Evolutionary conservation across 2,329 filamentous ascomycete genomes (phyloP).

Genomic region (Diaporthe capsici): DNA sequence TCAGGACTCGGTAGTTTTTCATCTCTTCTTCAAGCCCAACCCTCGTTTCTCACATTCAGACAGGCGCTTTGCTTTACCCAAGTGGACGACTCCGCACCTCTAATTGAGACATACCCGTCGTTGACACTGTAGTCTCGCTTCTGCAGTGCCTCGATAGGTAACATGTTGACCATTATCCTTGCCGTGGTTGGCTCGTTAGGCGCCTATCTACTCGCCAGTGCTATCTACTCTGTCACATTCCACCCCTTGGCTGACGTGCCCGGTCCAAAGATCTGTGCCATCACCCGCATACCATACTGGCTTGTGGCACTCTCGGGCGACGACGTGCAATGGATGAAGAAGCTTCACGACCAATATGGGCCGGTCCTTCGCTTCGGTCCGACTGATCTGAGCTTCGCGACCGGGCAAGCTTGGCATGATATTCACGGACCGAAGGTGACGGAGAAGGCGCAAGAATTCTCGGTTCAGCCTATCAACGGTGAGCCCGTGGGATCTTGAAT

Average conservation of each 20-base stretch:
- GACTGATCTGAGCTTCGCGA: constrained; percentile 29
- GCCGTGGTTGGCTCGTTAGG: background rate
- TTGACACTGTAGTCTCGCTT: background rate
- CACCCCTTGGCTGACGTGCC: constrained; percentile 46
- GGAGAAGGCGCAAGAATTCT: constrained; percentile 43
- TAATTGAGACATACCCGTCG: background rate
- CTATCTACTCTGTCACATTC: constrained; percentile 41
- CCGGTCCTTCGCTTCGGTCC: constrained; percentile 33
- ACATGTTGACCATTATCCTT: constrained; percentile 1
- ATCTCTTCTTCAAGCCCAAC: background rate
- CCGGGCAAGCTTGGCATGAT: constrained; percentile 44
- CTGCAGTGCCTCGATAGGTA: background rate
- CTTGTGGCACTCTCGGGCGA: constrained; percentile 41
- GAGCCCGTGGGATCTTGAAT: background rate
- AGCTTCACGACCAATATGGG: constrained; percentile 42
- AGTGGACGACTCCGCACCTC: background rate
- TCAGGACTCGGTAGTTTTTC: background rate
- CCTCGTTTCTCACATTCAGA: background rate
- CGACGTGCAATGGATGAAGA: constrained; percentile 45
- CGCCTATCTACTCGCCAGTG: constrained; percentile 18
- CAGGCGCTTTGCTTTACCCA: background rate
- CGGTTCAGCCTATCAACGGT: constrained; percentile 43
- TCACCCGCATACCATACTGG: constrained; percentile 48
- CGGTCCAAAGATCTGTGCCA: constrained; percentile 43
- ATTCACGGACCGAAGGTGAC: constrained; percentile 42